Base-by-base conservation (phyloP, 108 stramenopile species). In the Thalassiosira profunda region DNA sequence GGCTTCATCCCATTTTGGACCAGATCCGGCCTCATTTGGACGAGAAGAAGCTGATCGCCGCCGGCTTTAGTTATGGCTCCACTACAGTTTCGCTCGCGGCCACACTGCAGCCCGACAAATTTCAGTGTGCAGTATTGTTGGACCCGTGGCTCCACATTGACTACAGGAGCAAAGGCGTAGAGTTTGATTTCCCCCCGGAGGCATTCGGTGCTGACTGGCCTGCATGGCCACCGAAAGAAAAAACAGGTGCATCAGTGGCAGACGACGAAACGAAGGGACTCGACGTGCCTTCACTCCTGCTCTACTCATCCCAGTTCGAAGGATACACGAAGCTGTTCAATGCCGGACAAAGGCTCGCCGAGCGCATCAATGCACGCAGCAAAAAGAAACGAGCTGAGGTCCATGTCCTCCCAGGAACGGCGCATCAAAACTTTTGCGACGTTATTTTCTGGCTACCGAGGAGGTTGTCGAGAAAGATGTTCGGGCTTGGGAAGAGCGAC, bases 71-170 rank as follows among this genome's bases (percentile, higher is more conserved):
- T 23, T 83, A 83, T 45, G 85, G 82, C 11, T 67, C 79, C n/a
- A 53, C 82, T 8, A 86, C 85, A 40, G 61, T 47, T 21, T 56
- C 82, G 12, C 44, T 72, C 3, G 72, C 68, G 0, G 75, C 81
- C 3, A 69, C 76, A 10, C 14, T 60, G 24, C 35, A 57, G 31
- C 64, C 75, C 17, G 26, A 63, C 2, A 58, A 48, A 20, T 77
- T 81, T 61, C 65, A 75, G 44, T 83, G 76, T 37, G 80, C 66
- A 21, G 38, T 82, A 35, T 36, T 85, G 0, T 62, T 86, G 46
- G 85, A 86, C 66, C 74, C 74, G 5, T 86, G 85, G 85, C 74
- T 86, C 30, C 75, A 86, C 37, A 64, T 86, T 28, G 81, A 80
- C 36, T 52, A 34, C 21, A 17, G 70, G n/a, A 63, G 63, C 2